Conservation (phyloP, 2,329 filamentous ascomycete species). For the Cercospora nicotianae region DNA sequence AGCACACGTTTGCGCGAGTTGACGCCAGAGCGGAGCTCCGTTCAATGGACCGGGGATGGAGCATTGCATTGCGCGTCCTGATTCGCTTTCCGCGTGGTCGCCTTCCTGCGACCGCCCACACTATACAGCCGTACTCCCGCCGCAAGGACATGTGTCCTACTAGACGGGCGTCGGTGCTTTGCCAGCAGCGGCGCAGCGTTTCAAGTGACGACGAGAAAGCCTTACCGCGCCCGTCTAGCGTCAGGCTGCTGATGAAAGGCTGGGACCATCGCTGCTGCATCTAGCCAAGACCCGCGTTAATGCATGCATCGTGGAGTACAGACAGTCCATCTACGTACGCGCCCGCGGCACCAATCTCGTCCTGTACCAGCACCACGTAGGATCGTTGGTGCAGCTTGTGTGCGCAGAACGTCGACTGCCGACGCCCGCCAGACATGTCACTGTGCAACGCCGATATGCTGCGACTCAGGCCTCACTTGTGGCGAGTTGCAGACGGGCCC, state of each 20-base stretch:
- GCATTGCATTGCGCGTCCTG: background rate
- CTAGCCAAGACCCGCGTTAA: constrained; percentile 6
- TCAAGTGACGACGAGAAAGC: background rate
- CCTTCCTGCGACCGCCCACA: background rate
- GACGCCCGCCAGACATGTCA: background rate
- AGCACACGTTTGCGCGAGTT: background rate
- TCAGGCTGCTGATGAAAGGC: background rate
- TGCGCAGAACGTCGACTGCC: background rate
- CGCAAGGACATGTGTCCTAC: background rate
- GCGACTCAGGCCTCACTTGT: background rate
- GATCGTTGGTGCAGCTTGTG: background rate
- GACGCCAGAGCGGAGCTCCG: background rate
- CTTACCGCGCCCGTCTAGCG: background rate
- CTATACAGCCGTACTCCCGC: background rate
- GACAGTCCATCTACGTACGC: background rate
- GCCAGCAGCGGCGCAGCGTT: background rate
- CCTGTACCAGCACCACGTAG: background rate
- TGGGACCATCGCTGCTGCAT: constrained; percentile 4
- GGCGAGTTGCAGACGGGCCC: background rate
- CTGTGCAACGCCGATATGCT: background rate
- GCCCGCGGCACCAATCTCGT: background rate
- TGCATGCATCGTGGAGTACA: constrained; percentile 17
- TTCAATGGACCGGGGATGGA: background rate
- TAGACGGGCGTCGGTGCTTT: background rate
- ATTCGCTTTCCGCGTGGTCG: background rate